These are phyloP conservation scores for Hamigera avellanea DNA, from an alignment of 495 filamentous ascomycete species.

Conservation along the genomic window DNA sequence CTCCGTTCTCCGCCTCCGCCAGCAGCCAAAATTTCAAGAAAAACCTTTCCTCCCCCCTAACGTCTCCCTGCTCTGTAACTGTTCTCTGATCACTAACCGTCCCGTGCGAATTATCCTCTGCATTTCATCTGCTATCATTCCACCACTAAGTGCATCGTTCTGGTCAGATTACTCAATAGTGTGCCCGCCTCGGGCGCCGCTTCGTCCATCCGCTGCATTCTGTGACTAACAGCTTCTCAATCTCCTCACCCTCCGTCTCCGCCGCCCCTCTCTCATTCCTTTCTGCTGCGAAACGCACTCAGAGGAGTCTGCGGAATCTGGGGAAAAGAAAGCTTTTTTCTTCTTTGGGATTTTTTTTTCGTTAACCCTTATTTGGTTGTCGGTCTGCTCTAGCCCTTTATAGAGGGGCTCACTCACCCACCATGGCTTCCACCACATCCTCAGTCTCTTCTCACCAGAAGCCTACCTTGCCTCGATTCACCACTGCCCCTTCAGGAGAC, in stretches of 20 bases:
- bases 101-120: too few relatives aligned
- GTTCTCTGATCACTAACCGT: too few relatives aligned
- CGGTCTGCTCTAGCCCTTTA: conserved; percentile 16
- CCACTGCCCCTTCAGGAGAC: conserved; percentile 14
- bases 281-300: conserved; percentile 8
- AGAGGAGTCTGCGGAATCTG: conserved; percentile 19
- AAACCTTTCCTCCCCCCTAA: too few relatives aligned
- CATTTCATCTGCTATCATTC: too few relatives aligned
- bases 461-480: conserved; percentile 12
- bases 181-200: conserved; percentile 13
- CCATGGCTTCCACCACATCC: conserved; percentile 23
- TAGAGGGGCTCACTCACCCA: conserved; percentile 23
- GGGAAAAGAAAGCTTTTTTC: conserved; percentile 17
- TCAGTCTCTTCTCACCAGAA: conserved; percentile 12
- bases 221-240: conserved; percentile 36
- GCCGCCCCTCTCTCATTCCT: conserved; percentile 14
- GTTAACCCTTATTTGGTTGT: too few relatives aligned
- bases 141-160: too few relatives aligned
- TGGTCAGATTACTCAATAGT: conserved; percentile 9
- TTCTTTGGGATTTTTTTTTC: conserved; percentile 8
- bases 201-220: conserved; percentile 19
- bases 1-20: not conserved
- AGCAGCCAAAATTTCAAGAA: too few relatives aligned
- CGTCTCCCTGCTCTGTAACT: too few relatives aligned
- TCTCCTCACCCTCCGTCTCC: conserved; percentile 12